phyloP scores from a whole-genome alignment of 768 basidiomycete genomes.

The Mycena haematopus region DNA sequence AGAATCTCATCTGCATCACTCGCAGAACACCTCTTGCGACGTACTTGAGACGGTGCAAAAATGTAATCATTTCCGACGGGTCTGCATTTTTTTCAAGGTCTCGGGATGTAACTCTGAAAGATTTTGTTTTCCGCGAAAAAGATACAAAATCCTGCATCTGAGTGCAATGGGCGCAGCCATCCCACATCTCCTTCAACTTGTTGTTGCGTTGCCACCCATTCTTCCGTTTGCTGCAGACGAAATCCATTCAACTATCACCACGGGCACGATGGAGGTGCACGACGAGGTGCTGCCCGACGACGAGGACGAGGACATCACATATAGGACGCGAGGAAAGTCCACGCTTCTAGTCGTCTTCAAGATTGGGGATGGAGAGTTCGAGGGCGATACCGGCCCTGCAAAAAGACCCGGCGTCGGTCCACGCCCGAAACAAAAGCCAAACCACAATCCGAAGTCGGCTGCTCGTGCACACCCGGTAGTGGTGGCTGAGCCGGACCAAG shows the following conservation, averaged over 20 bases:
- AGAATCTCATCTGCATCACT: conserved; percentile 80
- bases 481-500: conserved; percentile 52
- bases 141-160: conserved; percentile 76
- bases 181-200: conserved; percentile 75
- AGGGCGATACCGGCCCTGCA: conserved; percentile 42
- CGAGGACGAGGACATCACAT: conserved; percentile 70
- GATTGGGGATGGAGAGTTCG: conserved; percentile 67
- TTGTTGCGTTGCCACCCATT: conserved; percentile 72
- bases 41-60: conserved; percentile 82
- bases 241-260: conserved; percentile 65
- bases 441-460: not conserved
- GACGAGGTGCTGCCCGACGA: conserved; percentile 82
- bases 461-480: conserved; percentile 34
- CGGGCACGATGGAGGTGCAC: conserved; percentile 73
- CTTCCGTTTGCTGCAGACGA: conserved; percentile 72
- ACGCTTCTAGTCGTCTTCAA: conserved; percentile 65
- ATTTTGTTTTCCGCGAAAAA: conserved; percentile 33
- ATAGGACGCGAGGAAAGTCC: conserved; percentile 75
- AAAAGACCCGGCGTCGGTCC: conserved; percentile 22
- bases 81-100: conserved; percentile 39
- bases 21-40: conserved; percentile 75
- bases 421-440: conserved; percentile 11
- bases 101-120: not conserved
- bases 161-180: conserved; percentile 92
- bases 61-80: conserved; percentile 75